These are phyloP conservation scores for Nicotiana otophora DNA, from an alignment of 257 asterid species.

Conservation along the genomic window DNA sequence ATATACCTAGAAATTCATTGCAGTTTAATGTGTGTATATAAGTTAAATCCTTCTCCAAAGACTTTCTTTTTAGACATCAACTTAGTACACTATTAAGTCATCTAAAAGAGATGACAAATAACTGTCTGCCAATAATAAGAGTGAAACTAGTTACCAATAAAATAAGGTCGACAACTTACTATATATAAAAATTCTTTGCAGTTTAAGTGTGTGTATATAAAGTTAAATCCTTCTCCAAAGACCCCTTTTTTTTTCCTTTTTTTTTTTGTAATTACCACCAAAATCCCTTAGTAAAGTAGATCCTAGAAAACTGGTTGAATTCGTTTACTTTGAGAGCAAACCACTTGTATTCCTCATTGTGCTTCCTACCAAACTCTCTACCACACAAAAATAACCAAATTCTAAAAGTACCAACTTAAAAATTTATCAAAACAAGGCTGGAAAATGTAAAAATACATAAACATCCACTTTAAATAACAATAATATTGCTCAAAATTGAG, in stretches of 20 bases:
- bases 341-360: background rate
- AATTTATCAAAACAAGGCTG: background rate
- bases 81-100: background rate
- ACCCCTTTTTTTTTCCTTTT: background rate
- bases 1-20: background rate
- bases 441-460: background rate
- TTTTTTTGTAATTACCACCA: background rate
- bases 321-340: background rate
- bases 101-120: background rate
- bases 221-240: background rate
- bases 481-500: background rate
- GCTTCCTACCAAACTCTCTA: background rate
- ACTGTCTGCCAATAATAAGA: background rate
- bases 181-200: background rate
- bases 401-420: background rate
- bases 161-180: background rate
- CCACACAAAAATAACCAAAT: background rate
- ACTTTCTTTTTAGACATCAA: background rate
- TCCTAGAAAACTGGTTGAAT: conserved; percentile 3
- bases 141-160: background rate
- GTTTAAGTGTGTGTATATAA: background rate
- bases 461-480: background rate
- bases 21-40: background rate
- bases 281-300: background rate
- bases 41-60: background rate